phyloP scores from a whole-genome alignment of 225 moss, liverwort and hornwort genomes.

The Rhytidiadelphus loreus region DNA sequence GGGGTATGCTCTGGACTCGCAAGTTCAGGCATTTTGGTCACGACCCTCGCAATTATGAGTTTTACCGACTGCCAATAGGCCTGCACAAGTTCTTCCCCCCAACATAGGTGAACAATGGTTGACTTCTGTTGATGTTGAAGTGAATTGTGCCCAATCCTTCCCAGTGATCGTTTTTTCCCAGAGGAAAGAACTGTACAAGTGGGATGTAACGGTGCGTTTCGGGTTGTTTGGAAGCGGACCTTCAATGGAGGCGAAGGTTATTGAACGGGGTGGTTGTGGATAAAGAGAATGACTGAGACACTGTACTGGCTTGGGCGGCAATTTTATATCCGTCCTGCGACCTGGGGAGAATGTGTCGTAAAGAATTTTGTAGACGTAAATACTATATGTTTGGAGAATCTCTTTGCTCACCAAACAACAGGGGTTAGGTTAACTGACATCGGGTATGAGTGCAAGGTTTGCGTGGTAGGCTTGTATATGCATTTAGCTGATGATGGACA shows the following conservation, averaged over 20 bases:
- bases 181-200: neutral
- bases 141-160: neutral
- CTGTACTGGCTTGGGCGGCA: neutral
- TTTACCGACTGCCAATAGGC: constrained; percentile 59
- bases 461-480: constrained; percentile 2
- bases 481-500: constrained; percentile 1
- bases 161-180: neutral
- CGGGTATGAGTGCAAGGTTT: neutral
- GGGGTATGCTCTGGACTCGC: constrained; percentile 68
- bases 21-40: constrained; percentile 60
- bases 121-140: neutral
- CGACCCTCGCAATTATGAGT: constrained; percentile 70
- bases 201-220: neutral
- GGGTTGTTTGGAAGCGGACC: neutral
- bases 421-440: neutral
- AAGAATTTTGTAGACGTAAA: constrained; percentile 28
- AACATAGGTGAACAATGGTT: neutral
- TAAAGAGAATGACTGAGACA: neutral
- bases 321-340: neutral
- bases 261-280: neutral
- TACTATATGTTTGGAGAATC: neutral
- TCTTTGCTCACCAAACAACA: neutral
- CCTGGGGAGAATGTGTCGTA: neutral
- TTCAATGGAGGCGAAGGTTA: neutral
- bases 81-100: constrained; percentile 92